A percentile compares a stretch with the other conserved stretches of the same genome.
Evolutionary conservation across 2,329 filamentous ascomycete species (phyloP).

Genomic region (Aspergillus candidus): DNA sequence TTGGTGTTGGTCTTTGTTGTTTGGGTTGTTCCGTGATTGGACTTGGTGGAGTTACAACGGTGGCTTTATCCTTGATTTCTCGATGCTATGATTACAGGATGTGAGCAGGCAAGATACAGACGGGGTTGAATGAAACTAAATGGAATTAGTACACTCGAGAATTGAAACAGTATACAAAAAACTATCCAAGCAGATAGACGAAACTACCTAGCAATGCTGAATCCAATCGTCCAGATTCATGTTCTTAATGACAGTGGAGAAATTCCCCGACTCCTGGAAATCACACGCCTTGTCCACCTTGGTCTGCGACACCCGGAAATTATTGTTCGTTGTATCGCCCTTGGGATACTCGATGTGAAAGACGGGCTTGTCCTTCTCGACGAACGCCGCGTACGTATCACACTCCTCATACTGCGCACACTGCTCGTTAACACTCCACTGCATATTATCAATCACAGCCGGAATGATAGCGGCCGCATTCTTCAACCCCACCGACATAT

Average conservation of each 20-base stretch:
- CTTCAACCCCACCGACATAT: slow-evolving; percentile 62
- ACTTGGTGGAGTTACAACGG: too few species aligned
- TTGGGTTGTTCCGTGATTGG: too few species aligned
- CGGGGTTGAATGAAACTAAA: neutral
- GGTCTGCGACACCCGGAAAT: slow-evolving; percentile 25
- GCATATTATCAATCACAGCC: slow-evolving; percentile 46
- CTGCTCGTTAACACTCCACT: slow-evolving; percentile 67
- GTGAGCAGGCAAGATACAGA: too few species aligned
- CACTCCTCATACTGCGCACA: slow-evolving; percentile 59
- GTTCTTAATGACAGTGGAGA: slow-evolving; percentile 62
- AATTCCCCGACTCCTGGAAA: slow-evolving; percentile 43
- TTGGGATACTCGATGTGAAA: slow-evolving; percentile 68
- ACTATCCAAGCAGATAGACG: neutral
- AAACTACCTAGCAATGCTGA: slow-evolving; percentile 44
- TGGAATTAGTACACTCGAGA: neutral
- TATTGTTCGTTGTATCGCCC: slow-evolving; percentile 37
- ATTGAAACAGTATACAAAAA: neutral
- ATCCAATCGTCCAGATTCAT: slow-evolving; percentile 60
- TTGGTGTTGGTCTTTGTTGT: too few species aligned
- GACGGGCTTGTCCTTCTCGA: slow-evolving; percentile 58
- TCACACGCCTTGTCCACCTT: slow-evolving; percentile 43
- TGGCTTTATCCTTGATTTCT: too few species aligned
- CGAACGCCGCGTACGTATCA: slow-evolving; percentile 52
- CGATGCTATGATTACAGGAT: too few species aligned
- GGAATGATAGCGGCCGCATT: slow-evolving; percentile 59